Percentiles rank a stretch among this genome's conserved stretches.
Conservation (phyloP, 352 stramenopile genomes). For the Pythium rishiriense region DNA sequence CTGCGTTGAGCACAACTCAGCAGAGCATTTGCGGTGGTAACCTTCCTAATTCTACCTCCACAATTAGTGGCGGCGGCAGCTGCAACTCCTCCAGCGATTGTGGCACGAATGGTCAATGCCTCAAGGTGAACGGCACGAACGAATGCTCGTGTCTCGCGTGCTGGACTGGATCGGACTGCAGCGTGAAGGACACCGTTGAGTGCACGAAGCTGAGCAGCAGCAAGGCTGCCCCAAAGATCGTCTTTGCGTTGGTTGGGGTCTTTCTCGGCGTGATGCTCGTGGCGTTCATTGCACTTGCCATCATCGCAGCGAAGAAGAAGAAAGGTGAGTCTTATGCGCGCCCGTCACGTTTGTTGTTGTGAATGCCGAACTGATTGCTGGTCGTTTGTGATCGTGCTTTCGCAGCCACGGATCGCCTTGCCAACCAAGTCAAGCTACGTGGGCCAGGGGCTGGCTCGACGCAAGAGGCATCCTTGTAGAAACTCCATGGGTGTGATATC, state of each 20-base stretch:
- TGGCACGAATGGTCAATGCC: slow-evolving; percentile 71
- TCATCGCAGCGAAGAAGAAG: slow-evolving; percentile 72
- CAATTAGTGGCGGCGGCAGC: slow-evolving; percentile 46
- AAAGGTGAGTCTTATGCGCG: slow-evolving; percentile 38
- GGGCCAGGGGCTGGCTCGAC: background rate
- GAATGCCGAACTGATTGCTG: background rate
- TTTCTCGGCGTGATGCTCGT: slow-evolving; percentile 74
- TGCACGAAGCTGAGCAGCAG: slow-evolving; percentile 65
- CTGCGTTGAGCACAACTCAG: slow-evolving; percentile 58
- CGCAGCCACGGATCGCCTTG: background rate
- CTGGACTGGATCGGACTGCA: slow-evolving; percentile 76
- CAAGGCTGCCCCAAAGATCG: slow-evolving; percentile 53
- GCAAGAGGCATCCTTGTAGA: slow-evolving; percentile 9
- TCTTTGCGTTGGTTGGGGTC: slow-evolving; percentile 61
- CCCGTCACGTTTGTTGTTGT: background rate
- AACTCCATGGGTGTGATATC: background rate
- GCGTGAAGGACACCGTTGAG: slow-evolving; percentile 61
- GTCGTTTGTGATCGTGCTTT: background rate
- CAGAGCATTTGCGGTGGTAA: slow-evolving; percentile 62
- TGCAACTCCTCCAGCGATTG: slow-evolving; percentile 67
- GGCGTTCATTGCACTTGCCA: slow-evolving; percentile 65
- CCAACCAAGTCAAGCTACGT: slow-evolving; percentile 2
- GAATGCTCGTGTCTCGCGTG: slow-evolving; percentile 70
- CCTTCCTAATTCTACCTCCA: slow-evolving; percentile 52
- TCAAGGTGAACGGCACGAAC: slow-evolving; percentile 59